Evolutionary conservation across 768 basidiomycete genomes (phyloP).

Genomic region (Pleurotus platypus): DNA sequence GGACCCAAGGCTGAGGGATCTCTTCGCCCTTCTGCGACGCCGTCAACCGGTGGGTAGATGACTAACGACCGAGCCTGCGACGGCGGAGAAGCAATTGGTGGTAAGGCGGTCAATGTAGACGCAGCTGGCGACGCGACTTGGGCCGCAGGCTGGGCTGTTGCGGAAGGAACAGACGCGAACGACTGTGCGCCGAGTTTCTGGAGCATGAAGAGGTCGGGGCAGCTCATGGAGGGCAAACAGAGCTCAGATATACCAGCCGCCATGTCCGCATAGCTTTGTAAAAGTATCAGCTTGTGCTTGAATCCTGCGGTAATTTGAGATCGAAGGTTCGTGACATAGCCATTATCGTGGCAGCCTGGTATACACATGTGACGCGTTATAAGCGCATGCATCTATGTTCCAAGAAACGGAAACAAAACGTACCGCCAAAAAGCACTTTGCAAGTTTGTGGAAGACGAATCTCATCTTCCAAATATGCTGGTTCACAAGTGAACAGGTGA

Average conservation of each 20-base stretch:
- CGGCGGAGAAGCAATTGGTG: neutral
- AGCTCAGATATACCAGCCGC: constrained; percentile 58
- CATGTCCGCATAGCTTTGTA: constrained; percentile 60
- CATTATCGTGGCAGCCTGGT: constrained; percentile 69
- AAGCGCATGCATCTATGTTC: constrained; percentile 2
- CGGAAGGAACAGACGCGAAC: constrained; percentile 4
- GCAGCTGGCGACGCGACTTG: neutral
- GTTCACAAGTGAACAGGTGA: constrained; percentile 7
- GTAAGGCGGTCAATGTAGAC: neutral
- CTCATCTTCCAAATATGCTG: constrained; percentile 57
- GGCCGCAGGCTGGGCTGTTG: neutral
- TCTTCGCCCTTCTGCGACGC: neutral
- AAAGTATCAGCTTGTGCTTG: constrained; percentile 59
- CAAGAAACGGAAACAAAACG: constrained; percentile 14
- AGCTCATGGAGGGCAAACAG: constrained; percentile 45
- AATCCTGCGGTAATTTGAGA: constrained; percentile 64
- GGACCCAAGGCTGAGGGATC: neutral
- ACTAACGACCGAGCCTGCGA: neutral
- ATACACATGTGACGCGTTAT: neutral
- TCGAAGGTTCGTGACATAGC: constrained; percentile 60
- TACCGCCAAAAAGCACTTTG: constrained; percentile 69
- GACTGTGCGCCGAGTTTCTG: constrained; percentile 42
- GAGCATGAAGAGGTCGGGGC: constrained; percentile 58
- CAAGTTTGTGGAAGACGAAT: constrained; percentile 59
- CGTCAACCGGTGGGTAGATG: neutral